Percentiles rank a stretch among this genome's conserved stretches.
Evolutionary conservation across 2,329 filamentous ascomycete species (phyloP).

Genomic region (Plenodomus biglobosus): DNA sequence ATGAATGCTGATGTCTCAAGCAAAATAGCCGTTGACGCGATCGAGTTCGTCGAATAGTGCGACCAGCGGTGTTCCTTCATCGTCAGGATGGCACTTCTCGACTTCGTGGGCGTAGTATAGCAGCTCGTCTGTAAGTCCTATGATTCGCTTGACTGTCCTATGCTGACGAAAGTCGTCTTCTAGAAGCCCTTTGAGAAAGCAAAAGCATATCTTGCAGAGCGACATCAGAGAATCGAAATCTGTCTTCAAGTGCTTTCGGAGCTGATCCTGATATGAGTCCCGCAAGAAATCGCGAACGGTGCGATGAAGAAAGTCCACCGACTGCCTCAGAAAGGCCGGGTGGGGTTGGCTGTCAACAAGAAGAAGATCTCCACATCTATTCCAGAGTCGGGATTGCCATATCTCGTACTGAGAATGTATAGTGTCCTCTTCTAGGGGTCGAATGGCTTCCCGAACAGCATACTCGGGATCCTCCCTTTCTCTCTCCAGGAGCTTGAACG

Average conservation of each 20-base stretch:
- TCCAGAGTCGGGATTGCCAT: constrained; percentile 10
- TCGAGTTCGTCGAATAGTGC: constrained; percentile 12
- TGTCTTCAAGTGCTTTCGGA: neutral
- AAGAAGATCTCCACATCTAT: constrained; percentile 23
- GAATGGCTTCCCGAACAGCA: neutral
- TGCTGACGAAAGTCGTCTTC: neutral
- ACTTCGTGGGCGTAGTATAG: constrained; percentile 11
- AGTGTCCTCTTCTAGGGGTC: neutral
- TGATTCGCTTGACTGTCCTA: neutral
- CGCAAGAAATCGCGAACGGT: constrained; percentile 18
- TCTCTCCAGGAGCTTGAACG: constrained; percentile 8
- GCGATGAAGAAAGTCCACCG: constrained; percentile 15
- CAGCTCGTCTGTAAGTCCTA: constrained; percentile 8
- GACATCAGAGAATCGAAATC: constrained; percentile 6
- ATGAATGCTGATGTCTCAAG: constrained; percentile 2
- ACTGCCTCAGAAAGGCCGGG: constrained; percentile 7
- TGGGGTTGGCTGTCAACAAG: constrained; percentile 11
- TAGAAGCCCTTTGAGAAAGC: constrained; percentile 6
- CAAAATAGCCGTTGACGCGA: constrained; percentile 9
- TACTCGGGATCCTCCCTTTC: constrained; percentile 6
- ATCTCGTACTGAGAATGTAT: neutral
- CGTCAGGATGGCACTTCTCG: neutral
- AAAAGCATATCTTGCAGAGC: constrained; percentile 7
- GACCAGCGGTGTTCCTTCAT: neutral
- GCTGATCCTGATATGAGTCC: constrained; percentile 6